phyloP scores from a whole-genome alignment of 2,329 filamentous ascomycete species.

The Monosporascus sp. region DNA sequence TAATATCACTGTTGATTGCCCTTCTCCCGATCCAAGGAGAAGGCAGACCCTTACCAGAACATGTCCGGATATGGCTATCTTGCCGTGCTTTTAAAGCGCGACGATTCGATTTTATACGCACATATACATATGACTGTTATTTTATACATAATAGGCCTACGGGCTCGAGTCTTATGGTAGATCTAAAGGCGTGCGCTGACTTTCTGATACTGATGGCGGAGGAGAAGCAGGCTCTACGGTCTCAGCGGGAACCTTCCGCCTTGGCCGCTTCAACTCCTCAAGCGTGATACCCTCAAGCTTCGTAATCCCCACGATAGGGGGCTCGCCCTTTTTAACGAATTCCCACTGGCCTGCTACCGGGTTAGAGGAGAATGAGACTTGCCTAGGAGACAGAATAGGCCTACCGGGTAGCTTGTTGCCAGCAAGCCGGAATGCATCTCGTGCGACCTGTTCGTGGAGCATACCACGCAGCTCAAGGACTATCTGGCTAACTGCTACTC shows the following conservation, averaged over 20 bases:
- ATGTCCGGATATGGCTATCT: neutral
- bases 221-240: slow-evolving; percentile 14
- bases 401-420: slow-evolving; percentile 90
- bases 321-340: slow-evolving; percentile 88
- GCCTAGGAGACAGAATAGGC: slow-evolving; percentile 23
- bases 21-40: too few relatives aligned
- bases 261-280: slow-evolving; percentile 75
- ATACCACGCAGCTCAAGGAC: slow-evolving; percentile 89
- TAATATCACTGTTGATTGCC: neutral
- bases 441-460: slow-evolving; percentile 88
- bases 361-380: neutral
- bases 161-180: slow-evolving; percentile 9
- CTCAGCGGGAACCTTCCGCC: slow-evolving; percentile 56
- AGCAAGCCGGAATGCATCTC: slow-evolving; percentile 88
- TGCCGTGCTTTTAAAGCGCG: neutral
- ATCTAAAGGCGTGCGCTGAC: slow-evolving; percentile 15
- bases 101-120: slow-evolving; percentile 2
- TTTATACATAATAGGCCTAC: slow-evolving; percentile 2
- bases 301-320: slow-evolving; percentile 85
- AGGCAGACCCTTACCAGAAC: too few relatives aligned
- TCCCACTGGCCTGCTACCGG: slow-evolving; percentile 65
- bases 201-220: slow-evolving; percentile 9
- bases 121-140: neutral
- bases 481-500: slow-evolving; percentile 85
- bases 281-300: slow-evolving; percentile 81